phyloP scores from a whole-genome alignment of 2,329 filamentous ascomycete species.

The Calonectria pseudoturangicola region DNA sequence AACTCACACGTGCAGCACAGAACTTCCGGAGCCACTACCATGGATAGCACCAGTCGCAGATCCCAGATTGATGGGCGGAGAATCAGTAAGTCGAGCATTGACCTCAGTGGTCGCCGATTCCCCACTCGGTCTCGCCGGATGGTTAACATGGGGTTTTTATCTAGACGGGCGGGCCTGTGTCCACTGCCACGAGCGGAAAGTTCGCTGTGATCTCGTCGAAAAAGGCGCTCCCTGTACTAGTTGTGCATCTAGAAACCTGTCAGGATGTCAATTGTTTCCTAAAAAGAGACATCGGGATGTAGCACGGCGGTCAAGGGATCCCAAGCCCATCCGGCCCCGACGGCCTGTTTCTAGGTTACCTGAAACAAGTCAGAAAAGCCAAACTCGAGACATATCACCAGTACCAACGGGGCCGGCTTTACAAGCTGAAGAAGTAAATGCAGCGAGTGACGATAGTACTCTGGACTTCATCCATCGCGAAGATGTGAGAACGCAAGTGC shows the following conservation, averaged over 20 bases:
- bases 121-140: neutral
- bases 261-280: constrained; percentile 5
- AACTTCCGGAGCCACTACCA: neutral
- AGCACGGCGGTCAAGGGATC: neutral
- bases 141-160: neutral
- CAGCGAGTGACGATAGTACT: neutral
- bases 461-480: constrained; percentile 8
- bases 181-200: constrained; percentile 11
- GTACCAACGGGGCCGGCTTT: neutral
- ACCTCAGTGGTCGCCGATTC: neutral
- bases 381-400: neutral
- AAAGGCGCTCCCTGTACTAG: constrained; percentile 2
- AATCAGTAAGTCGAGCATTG: neutral
- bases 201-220: neutral
- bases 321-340: neutral
- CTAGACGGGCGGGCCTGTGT: constrained; percentile 14
- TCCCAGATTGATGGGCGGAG: neutral
- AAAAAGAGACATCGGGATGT: constrained; percentile 9
- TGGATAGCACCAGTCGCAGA: no score
- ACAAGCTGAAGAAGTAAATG: neutral
- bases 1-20: neutral
- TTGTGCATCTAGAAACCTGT: neutral
- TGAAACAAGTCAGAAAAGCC: neutral
- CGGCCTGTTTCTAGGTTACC: neutral
- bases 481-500: neutral